Evolutionary conservation across 805 yeast genomes (phyloP), one percentile per base, ranked within the genome.

Genomic region (Torulaspora gathmanii): DNA sequence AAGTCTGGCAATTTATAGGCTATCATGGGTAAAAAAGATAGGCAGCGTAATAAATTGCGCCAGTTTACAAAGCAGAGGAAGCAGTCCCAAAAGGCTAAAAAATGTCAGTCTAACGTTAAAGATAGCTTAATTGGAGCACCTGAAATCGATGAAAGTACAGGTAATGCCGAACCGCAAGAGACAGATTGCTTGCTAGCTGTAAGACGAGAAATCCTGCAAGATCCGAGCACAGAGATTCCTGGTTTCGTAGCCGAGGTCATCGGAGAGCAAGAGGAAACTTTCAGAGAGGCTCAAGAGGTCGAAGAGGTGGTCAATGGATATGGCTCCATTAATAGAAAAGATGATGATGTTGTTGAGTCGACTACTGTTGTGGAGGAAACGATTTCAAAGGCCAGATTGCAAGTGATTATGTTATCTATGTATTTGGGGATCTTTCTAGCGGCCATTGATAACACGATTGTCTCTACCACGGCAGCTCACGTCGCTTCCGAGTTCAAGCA

Each of bases 401-500:
- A 47, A 28, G 50, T 71, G 19, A 69, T 74, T 10, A 58, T 75
- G 45, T 58, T 64, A 0, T 72, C 77, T 11, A 60, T 74, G 64
- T 75, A 70, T 43, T 52, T 73, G 17, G 70, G 75, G 34, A 70
- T 78, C 0, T 82, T 78, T 53, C 66, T 83, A 31, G 79, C 86
- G 2, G 80, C 90, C 0, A 60, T 83, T 46, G 91, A 83, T 57
- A 71, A 78, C 15, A 83, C 90, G 0, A 75, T 83, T 20, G 82
- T 83, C 13, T 75, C 88, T 0, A 82, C 89, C 0, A 64, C 82
- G 22, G 65, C 82, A 54, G 71, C 85, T 1, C 74, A 75, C 23
- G 82, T 83, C 44, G 86, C 88, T 1, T 79, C 86, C 1, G 88
- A 83, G 53, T 74, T 83, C 55, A 68, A 82, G 51, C 82, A 80